Base-by-base conservation (phyloP, 345 rosid species). In the Eucalyptus regnans region DNA sequence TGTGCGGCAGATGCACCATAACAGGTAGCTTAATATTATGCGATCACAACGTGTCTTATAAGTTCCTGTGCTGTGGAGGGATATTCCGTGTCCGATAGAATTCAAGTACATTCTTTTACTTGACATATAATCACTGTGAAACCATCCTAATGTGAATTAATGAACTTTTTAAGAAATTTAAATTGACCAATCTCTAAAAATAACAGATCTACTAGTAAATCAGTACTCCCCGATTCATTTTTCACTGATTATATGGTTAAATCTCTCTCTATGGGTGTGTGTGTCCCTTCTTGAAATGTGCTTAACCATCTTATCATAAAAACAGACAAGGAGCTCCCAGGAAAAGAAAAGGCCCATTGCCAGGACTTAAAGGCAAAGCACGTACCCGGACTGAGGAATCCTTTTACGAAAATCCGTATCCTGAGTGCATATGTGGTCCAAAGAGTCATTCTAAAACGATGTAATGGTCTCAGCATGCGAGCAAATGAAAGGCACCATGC, bases 321-420 rank as follows among this genome's bases (percentile, higher is more conserved):
- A 89, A 48, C 91, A 97, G 99, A 93, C 97, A 95, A 95, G 99
- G 99, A 89, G 94, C 96, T 71, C 98, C 97, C 1, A 94, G 98
- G 90, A 95, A 92, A 92, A 92, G 98, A 91, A 94, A 89, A 79
- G 96, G 97, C 52, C 94, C 97, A 31, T 71, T 90, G 49, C 95
- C 93, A 4, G 98, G 99, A 89, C 91, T 94, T 66, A 96, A 94
- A 91, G 99, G 99, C 16, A 94, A 97, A 79, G 97, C 97, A 31
- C 93, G 97, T 41, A 92, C 95, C 90, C 91, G 96, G 92, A 96
- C 97, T 4, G 98, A 97, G 93, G 99, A 98, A 94, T 95, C 97
- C 9, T 98, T 98, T 88, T 96, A 96, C 43, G 97, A 97, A 92
- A 97, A 98, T 90, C 97, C 99, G 33, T 95, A 91, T 79, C 99